phyloP scores from a whole-genome alignment of 2,329 filamentous ascomycete genomes.

The Pseudogymnoascus sp. region DNA sequence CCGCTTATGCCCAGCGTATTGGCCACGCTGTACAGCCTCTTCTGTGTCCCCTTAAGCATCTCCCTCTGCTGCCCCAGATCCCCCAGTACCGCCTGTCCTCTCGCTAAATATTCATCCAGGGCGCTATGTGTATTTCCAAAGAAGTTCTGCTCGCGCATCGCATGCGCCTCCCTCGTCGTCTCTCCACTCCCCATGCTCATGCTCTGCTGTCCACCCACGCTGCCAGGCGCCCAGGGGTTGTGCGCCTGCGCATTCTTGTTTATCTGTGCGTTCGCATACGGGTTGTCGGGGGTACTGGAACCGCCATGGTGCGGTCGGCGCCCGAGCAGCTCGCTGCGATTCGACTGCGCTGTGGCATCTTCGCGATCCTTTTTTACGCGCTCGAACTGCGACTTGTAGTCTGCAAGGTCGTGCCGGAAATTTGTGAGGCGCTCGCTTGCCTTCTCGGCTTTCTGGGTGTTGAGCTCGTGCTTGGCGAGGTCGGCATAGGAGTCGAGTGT shows the following conservation, averaged over 20 bases:
- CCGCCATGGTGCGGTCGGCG: conserved; percentile 74
- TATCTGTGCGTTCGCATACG: conserved; percentile 60
- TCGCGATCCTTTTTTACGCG: conserved; percentile 70
- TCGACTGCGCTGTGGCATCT: conserved; percentile 57
- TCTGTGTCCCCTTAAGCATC: conserved; percentile 91
- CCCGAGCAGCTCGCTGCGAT: conserved; percentile 76
- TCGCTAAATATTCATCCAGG: conserved; percentile 87
- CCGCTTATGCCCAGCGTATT: conserved; percentile 91
- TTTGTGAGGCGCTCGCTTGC: conserved; percentile 77
- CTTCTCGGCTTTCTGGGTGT: conserved; percentile 85
- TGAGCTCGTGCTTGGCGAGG: conserved; percentile 80
- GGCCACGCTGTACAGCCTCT: conserved; percentile 80
- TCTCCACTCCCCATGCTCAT: conserved; percentile 50
- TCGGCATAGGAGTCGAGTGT: conserved; percentile 88
- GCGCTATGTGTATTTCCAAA: conserved; percentile 74
- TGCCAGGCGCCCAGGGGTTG: conserved; percentile 24
- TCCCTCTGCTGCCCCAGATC: conserved; percentile 86
- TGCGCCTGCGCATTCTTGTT: conserved; percentile 13
- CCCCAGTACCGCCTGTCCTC: conserved; percentile 81
- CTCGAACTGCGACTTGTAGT: conserved; percentile 73
- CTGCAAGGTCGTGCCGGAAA: conserved; percentile 74
- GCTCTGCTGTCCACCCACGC: conserved; percentile 21
- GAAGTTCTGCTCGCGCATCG: conserved; percentile 83
- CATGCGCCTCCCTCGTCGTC: conserved; percentile 68
- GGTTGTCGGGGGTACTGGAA: conserved; percentile 79